phyloP scores from a whole-genome alignment of 2,329 filamentous ascomycete species.

The Myrmaecium sp. region DNA sequence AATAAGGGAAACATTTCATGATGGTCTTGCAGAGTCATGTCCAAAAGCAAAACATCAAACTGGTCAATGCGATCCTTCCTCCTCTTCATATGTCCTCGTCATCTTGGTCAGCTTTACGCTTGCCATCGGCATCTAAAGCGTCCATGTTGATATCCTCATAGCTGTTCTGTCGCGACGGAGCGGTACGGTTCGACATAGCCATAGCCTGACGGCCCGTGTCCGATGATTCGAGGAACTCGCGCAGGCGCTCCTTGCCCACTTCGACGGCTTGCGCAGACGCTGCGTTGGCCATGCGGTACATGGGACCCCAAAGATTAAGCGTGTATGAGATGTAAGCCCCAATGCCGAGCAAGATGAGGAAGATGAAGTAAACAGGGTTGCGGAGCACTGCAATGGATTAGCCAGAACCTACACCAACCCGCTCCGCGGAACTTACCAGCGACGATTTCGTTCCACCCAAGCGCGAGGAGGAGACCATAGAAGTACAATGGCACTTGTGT shows the following conservation, averaged over 20 bases:
- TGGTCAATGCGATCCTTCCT: too few relatives aligned
- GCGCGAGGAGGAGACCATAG: slow-evolving; percentile 69
- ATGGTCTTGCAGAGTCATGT: too few relatives aligned
- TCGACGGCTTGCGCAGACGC: slow-evolving; percentile 74
- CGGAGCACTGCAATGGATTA: slow-evolving; percentile 50
- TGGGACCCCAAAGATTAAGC: slow-evolving; percentile 88
- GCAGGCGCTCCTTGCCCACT: slow-evolving; percentile 78
- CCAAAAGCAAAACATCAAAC: too few relatives aligned
- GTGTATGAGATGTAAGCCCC: slow-evolving; percentile 82
- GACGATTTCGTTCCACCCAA: slow-evolving; percentile 98
- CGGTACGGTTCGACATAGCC: slow-evolving; percentile 37
- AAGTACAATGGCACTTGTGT: slow-evolving; percentile 91
- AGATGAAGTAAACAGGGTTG: slow-evolving; percentile 83
- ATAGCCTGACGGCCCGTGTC: slow-evolving; percentile 73
- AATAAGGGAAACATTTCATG: too few relatives aligned
- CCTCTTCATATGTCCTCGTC: slow-evolving; percentile 23
- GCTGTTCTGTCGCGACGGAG: slow-evolving; percentile 3
- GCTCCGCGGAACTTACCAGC: slow-evolving; percentile 47
- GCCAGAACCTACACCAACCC: not conserved
- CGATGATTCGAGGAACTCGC: slow-evolving; percentile 78
- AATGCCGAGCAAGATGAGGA: slow-evolving; percentile 59
- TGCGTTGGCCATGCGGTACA: slow-evolving; percentile 86
- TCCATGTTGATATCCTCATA: slow-evolving; percentile 18
- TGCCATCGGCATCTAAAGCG: slow-evolving; percentile 24
- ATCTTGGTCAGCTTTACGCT: slow-evolving; percentile 18